A percentile compares a stretch with the other conserved stretches of the same genome.
phyloP scores from a whole-genome alignment of 192 early-diverging fungal species.

The Globomyces pollinis-pini region DNA sequence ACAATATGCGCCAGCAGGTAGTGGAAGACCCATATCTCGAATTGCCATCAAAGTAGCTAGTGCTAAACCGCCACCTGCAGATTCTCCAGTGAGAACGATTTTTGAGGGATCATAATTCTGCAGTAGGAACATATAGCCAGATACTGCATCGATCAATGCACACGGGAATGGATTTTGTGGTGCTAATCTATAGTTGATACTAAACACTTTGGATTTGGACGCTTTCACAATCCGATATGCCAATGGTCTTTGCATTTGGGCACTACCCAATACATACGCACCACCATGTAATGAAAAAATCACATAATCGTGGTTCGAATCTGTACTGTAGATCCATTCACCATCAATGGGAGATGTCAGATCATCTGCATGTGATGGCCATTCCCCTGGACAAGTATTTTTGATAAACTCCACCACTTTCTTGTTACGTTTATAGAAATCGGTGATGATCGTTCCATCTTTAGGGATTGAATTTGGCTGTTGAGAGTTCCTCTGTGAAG shows the following conservation, averaged over 20 bases:
- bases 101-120: constrained; percentile 2
- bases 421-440: background rate
- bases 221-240: background rate
- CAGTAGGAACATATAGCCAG: constrained; percentile 50
- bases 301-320: background rate
- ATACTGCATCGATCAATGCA: constrained; percentile 72
- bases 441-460: background rate
- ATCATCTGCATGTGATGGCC: background rate
- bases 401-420: constrained; percentile 9
- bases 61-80: constrained; percentile 9
- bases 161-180: constrained; percentile 75
- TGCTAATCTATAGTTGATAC: constrained; percentile 69
- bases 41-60: constrained; percentile 25
- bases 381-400: background rate
- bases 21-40: constrained; percentile 35
- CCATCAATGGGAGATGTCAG: background rate
- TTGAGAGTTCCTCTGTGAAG: background rate
- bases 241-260: background rate
- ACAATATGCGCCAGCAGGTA: constrained; percentile 27
- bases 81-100: constrained; percentile 9
- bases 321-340: background rate
- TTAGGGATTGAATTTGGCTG: background rate
- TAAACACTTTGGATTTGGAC: background rate
- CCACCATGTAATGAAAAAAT: constrained; percentile 8
- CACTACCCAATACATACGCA: constrained; percentile 7